These are phyloP conservation scores for Phytophthora colocasiae DNA, from an alignment of 352 stramenopile species.

Conservation along the genomic window DNA sequence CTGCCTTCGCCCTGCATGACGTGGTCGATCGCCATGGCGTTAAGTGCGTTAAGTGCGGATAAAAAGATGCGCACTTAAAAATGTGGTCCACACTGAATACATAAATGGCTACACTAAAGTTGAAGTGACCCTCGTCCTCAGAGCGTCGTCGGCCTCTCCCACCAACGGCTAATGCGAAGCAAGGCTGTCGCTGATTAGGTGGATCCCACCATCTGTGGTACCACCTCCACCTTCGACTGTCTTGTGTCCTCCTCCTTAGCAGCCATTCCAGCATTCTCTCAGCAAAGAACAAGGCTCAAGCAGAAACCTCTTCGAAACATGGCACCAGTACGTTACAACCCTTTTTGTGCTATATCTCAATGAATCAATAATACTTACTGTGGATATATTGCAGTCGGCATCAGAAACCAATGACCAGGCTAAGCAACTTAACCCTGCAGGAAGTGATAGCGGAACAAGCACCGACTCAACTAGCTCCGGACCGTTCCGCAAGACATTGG, in stretches of 20 bases:
- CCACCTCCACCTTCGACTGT: background rate
- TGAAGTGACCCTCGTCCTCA: conserved; percentile 14
- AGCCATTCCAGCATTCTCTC: conserved; percentile 18
- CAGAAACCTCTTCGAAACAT: conserved; percentile 3
- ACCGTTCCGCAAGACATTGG: conserved; percentile 57
- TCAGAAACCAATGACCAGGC: conserved; percentile 7
- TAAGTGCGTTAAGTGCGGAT: conserved; percentile 6
- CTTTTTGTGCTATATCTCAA: background rate
- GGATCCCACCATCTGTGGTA: conserved; percentile 3
- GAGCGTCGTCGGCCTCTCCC: conserved; percentile 27
- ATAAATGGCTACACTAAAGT: background rate
- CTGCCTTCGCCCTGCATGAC: conserved; percentile 30
- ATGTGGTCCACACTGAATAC: background rate
- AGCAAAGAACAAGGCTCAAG: conserved; percentile 3
- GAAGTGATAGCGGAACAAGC: conserved; percentile 31
- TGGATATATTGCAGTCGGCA: conserved; percentile 8
- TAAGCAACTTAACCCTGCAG: background rate
- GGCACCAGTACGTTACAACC: conserved; percentile 16
- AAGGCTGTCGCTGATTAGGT: conserved; percentile 14
- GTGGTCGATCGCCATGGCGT: conserved; percentile 35
- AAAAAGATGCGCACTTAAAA: too few relatives aligned
- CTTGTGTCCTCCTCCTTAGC: background rate
- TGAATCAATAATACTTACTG: background rate
- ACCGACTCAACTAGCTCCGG: conserved; percentile 32
- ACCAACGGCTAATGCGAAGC: conserved; percentile 30